These are phyloP conservation scores for Micractinium sp. DNA, from an alignment of 139 green algal genomes.

Conservation along the genomic window DNA sequence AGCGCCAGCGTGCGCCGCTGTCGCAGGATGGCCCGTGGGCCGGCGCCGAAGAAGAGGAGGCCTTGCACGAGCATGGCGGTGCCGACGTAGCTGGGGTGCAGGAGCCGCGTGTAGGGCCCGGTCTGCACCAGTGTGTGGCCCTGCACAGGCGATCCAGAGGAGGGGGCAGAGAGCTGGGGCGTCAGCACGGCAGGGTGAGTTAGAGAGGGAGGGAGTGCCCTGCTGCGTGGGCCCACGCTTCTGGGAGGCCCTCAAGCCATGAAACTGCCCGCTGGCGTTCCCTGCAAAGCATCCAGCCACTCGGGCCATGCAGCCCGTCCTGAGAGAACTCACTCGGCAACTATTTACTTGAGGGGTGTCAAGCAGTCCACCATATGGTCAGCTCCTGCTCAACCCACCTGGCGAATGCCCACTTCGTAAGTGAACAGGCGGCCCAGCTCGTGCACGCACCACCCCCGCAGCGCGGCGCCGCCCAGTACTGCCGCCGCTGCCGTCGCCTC, in stretches of 20 bases:
- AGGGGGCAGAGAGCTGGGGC: neutral
- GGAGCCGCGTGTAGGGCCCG: constrained; percentile 13
- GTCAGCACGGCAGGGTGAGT: neutral
- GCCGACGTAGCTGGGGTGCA: constrained; percentile 22
- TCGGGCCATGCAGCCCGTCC: too few relatives aligned
- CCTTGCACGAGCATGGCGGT: neutral
- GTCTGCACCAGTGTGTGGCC: neutral
- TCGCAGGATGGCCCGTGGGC: neutral
- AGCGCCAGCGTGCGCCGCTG: neutral
- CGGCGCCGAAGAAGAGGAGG: neutral
- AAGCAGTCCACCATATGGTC: too few relatives aligned
- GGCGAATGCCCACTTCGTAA: constrained; percentile 20
- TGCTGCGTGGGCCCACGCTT: too few relatives aligned
- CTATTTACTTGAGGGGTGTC: too few relatives aligned
- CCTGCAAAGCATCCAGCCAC: too few relatives aligned
- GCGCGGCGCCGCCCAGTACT: neutral
- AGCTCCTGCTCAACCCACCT: neutral
- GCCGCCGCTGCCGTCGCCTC: neutral
- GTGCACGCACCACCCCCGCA: constrained; percentile 24
- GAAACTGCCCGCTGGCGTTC: too few relatives aligned
- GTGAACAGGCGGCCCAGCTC: constrained; percentile 35
- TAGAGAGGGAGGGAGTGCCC: neutral
- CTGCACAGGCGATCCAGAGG: neutral
- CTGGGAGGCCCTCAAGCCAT: too few relatives aligned
- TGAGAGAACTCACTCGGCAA: too few relatives aligned